A percentile compares a stretch with the other conserved stretches of the same genome.
phyloP scores from a whole-genome alignment of 2,329 filamentous ascomycete species.

The Sphaerulina vaccinii region DNA sequence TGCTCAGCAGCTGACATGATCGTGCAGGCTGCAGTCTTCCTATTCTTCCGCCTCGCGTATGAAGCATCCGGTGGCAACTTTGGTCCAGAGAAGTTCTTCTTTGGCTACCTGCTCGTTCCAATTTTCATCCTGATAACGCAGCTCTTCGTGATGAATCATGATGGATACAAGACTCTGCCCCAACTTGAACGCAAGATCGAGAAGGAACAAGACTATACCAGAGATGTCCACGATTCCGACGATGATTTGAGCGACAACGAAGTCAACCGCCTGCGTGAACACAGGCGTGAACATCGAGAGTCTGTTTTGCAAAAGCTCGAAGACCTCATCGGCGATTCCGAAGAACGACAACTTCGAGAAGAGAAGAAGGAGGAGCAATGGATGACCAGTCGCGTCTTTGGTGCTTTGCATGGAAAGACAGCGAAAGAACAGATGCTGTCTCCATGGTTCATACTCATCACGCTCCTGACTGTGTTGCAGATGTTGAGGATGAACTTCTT shows the following conservation, averaged over 20 bases:
- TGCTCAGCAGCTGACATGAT: not conserved
- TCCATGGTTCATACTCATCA: conserved; percentile 82
- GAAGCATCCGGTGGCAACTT: conserved; percentile 44
- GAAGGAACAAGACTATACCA: conserved; percentile 58
- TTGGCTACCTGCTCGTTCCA: conserved; percentile 48
- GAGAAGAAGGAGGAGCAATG: conserved; percentile 22
- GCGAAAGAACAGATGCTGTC: conserved; percentile 71
- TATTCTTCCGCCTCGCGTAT: conserved; percentile 50
- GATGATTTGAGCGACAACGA: conserved; percentile 55
- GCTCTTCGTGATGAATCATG: conserved; percentile 48
- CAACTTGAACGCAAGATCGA: conserved; percentile 80
- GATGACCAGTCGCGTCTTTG: conserved; percentile 72
- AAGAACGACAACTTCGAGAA: conserved; percentile 47
- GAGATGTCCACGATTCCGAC: conserved; percentile 56
- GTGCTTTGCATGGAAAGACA: conserved; percentile 72
- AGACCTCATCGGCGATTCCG: conserved; percentile 66
- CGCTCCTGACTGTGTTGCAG: conserved; percentile 64
- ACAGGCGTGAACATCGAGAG: conserved; percentile 60
- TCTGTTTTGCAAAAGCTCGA: conserved; percentile 70
- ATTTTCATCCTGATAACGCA: conserved; percentile 44
- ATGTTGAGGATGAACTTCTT: conserved; percentile 76
- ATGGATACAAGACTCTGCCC: conserved; percentile 58
- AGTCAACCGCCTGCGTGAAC: conserved; percentile 54
- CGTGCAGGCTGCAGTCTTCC: conserved; percentile 45
- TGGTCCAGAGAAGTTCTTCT: conserved; percentile 49